These are phyloP conservation scores for Zalaria obscura DNA, from an alignment of 2,329 filamentous ascomycete species.

Conservation along the genomic window DNA sequence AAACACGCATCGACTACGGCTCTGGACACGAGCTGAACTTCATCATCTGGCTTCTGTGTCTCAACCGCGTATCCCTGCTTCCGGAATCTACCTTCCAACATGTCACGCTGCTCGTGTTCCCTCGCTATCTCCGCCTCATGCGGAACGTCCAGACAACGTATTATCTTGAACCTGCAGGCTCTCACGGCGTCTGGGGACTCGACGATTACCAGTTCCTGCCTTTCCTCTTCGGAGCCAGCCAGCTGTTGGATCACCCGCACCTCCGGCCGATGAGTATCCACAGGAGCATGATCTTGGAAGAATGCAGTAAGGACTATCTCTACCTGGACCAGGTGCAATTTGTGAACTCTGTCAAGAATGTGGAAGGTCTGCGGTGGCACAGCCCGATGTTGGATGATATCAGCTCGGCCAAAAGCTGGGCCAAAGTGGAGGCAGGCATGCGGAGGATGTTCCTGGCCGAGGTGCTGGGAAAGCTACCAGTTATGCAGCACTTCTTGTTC, in stretches of 20 bases:
- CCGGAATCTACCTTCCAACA: slow-evolving; percentile 52
- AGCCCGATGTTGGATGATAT: slow-evolving; percentile 98
- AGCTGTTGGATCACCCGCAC: slow-evolving; percentile 51
- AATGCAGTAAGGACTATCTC: slow-evolving; percentile 68
- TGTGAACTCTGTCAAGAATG: slow-evolving; percentile 92
- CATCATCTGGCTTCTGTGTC: slow-evolving; percentile 86
- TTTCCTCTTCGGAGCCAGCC: slow-evolving; percentile 34
- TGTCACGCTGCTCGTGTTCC: slow-evolving; percentile 65
- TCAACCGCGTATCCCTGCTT: slow-evolving; percentile 64
- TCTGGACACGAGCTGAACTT: slow-evolving; percentile 98
- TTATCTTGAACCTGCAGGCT: slow-evolving; percentile 70
- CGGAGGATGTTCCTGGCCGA: slow-evolving; percentile 91
- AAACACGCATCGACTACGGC: slow-evolving; percentile 82
- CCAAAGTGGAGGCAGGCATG: slow-evolving; percentile 90
- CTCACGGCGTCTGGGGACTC: slow-evolving; percentile 38
- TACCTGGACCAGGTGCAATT: slow-evolving; percentile 89
- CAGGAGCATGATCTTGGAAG: slow-evolving; percentile 73
- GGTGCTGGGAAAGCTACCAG: slow-evolving; percentile 81
- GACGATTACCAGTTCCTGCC: slow-evolving; percentile 41
- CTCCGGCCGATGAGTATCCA: slow-evolving; percentile 53
- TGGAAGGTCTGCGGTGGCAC: slow-evolving; percentile 89
- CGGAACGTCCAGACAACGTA: slow-evolving; percentile 78
- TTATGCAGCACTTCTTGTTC: slow-evolving; percentile 98
- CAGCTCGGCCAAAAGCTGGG: slow-evolving; percentile 75
- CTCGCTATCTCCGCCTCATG: slow-evolving; percentile 75